Conservation (phyloP, 2,329 filamentous ascomycete genomes). For the Trichophyton rubrum region DNA sequence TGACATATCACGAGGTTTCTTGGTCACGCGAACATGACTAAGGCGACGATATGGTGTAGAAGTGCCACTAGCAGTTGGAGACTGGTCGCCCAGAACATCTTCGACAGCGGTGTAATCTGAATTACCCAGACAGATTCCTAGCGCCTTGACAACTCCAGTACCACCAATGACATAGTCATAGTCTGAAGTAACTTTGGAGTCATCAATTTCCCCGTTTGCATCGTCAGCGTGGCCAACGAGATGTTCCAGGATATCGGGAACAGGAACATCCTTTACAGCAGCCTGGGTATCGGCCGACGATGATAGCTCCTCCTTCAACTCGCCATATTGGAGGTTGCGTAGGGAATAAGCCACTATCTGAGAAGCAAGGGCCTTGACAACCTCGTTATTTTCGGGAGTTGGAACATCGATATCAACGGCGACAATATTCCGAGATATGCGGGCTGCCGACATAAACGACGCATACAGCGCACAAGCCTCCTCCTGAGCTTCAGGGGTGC, state of each 20-base stretch:
- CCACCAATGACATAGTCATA: conserved; percentile 94
- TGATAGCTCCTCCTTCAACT: conserved; percentile 48
- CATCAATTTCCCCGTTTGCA: conserved; percentile 41
- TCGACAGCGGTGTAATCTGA: conserved; percentile 40
- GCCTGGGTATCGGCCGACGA: conserved; percentile 32
- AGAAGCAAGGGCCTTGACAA: conserved; percentile 82
- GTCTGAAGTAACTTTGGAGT: conserved; percentile 61
- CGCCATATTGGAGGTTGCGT: conserved; percentile 72
- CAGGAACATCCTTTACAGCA: conserved; percentile 40
- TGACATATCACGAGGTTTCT: conserved; percentile 80
- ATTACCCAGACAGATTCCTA: conserved; percentile 81
- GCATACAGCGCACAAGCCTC: conserved; percentile 91
- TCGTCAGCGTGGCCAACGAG: conserved; percentile 61
- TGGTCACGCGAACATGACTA: conserved; percentile 36
- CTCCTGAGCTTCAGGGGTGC: conserved; percentile 68
- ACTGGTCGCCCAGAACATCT: conserved; percentile 24
- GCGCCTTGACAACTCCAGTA: conserved; percentile 85
- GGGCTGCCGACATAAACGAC: conserved; percentile 74
- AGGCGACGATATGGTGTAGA: conserved; percentile 43
- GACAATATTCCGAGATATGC: conserved; percentile 70
- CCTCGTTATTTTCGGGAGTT: conserved; percentile 65
- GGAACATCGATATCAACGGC: conserved; percentile 89
- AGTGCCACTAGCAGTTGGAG: conserved; percentile 39
- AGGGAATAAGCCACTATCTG: conserved; percentile 92
- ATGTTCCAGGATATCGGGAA: conserved; percentile 76